Conservation (phyloP, 441 rosid genomes). For the Melastoma candidum region DNA sequence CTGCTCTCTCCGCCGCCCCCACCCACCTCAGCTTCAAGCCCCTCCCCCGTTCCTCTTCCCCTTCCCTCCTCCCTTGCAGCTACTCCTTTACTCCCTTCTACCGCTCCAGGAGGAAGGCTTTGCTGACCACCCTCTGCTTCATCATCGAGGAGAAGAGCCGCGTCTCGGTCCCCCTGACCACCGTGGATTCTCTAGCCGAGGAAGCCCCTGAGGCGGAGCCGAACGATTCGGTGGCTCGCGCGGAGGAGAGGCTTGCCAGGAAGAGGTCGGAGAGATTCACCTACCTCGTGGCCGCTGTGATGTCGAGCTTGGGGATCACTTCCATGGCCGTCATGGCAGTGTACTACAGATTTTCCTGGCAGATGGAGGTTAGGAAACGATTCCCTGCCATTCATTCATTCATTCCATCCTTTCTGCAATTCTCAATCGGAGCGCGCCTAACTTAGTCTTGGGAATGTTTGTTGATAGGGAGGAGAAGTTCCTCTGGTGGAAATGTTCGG, state of each 20-base stretch:
- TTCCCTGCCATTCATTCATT: neutral
- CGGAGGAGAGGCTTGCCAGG: conserved; percentile 54
- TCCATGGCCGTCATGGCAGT: conserved; percentile 91
- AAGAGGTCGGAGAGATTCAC: conserved; percentile 79
- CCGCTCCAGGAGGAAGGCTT: conserved; percentile 18
- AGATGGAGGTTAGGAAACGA: conserved; percentile 55
- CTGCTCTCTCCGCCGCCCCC: conserved; percentile 43
- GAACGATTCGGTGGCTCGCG: conserved; percentile 22
- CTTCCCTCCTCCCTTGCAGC: conserved; percentile 16
- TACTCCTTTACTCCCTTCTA: neutral
- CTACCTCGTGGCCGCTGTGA: conserved; percentile 71
- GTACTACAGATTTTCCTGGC: conserved; percentile 92
- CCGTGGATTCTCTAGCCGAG: too few species aligned
- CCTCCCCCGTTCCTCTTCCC: conserved; percentile 23
- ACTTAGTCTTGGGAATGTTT: neutral
- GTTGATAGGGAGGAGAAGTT: conserved; percentile 59
- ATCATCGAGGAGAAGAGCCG: conserved; percentile 37
- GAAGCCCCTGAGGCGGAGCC: too few species aligned
- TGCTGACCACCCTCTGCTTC: conserved; percentile 39
- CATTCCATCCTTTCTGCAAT: neutral
- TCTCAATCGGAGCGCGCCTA: neutral
- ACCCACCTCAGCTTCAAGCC: neutral
- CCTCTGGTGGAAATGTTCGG: conserved; percentile 74
- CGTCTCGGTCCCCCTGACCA: conserved; percentile 5
- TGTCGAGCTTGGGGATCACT: conserved; percentile 88